Percentiles rank a stretch among this genome's conserved stretches.
Conservation (phyloP, 371 early-diverging fungal genomes). For the Mortierella polycephala region DNA sequence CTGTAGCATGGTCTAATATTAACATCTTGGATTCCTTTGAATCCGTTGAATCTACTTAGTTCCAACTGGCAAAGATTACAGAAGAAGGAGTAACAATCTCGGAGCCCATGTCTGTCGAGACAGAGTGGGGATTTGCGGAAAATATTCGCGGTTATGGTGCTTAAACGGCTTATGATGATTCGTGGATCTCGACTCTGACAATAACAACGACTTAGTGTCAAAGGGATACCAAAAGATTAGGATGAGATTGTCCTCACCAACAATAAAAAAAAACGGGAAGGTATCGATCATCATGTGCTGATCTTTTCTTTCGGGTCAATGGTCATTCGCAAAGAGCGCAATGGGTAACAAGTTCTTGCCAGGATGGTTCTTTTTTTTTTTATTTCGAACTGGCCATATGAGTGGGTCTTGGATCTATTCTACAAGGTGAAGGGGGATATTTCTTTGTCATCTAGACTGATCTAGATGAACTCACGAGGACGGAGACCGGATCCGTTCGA, state of each 20-base stretch:
- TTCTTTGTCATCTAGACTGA: no score
- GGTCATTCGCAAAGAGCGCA: neutral
- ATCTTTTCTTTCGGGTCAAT: no score
- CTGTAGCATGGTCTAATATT: no score
- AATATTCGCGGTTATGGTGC: slow-evolving; percentile 89
- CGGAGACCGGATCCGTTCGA: slow-evolving; percentile 93
- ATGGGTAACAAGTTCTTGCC: neutral
- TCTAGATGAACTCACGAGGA: slow-evolving; percentile 66
- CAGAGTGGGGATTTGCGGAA: slow-evolving; percentile 97
- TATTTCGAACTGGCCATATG: neutral
- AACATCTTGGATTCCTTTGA: neutral
- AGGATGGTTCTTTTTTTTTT: neutral
- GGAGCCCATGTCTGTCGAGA: slow-evolving; percentile 88
- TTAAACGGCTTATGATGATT: slow-evolving; percentile 44
- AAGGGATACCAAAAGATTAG: neutral
- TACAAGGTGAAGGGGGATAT: slow-evolving; percentile 9
- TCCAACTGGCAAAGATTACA: slow-evolving; percentile 93
- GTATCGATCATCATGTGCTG: neutral
- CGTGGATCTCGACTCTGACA: neutral
- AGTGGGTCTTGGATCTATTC: slow-evolving; percentile 16
- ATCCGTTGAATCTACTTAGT: slow-evolving; percentile 59
- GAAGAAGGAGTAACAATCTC: slow-evolving; percentile 83
- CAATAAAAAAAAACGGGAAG: neutral
- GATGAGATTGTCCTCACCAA: neutral
- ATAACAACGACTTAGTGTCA: neutral